phyloP scores from a whole-genome alignment of 148 eudicot genomes.

The Rhododendron simsii region DNA sequence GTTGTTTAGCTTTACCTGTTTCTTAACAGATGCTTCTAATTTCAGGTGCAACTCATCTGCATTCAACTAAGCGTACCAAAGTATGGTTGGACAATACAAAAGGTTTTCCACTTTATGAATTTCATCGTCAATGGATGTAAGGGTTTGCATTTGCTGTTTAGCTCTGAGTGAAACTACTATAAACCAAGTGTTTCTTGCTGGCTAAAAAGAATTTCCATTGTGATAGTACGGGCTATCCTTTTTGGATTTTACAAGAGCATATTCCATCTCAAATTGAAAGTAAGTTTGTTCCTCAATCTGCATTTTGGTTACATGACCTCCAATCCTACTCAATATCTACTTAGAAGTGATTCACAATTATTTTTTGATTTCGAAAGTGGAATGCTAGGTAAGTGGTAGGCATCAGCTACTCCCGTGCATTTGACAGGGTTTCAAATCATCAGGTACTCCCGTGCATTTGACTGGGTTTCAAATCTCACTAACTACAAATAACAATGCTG shows the following conservation, averaged over 20 bases:
- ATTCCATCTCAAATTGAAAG: constrained; percentile 30
- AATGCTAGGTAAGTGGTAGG: too few relatives aligned
- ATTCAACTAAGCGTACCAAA: constrained; percentile 69
- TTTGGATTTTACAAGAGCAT: constrained; percentile 50
- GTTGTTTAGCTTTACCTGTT: neutral
- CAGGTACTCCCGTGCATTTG: too few relatives aligned
- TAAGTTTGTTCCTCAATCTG: constrained; percentile 25
- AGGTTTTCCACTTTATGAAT: constrained; percentile 78
- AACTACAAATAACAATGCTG: too few relatives aligned
- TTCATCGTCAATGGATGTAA: constrained; percentile 74
- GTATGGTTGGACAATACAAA: constrained; percentile 81
- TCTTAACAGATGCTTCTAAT: neutral
- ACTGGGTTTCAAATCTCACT: too few relatives aligned
- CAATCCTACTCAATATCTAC: neutral
- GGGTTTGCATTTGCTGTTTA: constrained; percentile 17
- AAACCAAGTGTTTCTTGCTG: neutral
- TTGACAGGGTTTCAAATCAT: too few relatives aligned
- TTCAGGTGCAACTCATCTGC: constrained; percentile 68
- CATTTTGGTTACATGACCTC: neutral
- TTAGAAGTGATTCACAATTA: neutral
- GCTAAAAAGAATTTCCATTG: constrained; percentile 5
- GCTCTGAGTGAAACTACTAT: neutral
- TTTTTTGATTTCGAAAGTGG: neutral
- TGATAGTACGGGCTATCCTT: constrained; percentile 56
- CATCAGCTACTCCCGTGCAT: too few relatives aligned